These are phyloP conservation scores for Blumeriella jaapii DNA, from an alignment of 2,329 filamentous ascomycete genomes.

Conservation along the genomic window DNA sequence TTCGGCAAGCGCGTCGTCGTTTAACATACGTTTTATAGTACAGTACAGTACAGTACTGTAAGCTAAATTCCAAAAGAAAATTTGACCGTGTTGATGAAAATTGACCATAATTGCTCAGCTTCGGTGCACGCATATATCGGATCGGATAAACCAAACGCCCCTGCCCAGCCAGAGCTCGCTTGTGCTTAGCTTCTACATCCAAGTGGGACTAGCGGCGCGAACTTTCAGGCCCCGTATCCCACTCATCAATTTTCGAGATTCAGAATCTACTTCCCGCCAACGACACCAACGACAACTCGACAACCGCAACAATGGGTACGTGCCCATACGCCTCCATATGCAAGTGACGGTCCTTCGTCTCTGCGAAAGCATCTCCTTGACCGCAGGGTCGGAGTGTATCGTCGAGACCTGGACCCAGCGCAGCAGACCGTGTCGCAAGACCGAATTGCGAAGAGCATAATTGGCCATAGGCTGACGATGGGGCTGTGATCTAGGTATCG, in stretches of 20 bases:
- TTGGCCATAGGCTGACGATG: conserved; percentile 51
- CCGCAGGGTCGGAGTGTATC: conserved; percentile 14
- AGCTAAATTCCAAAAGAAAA: no score
- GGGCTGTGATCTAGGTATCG: conserved; percentile 50
- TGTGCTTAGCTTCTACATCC: no score
- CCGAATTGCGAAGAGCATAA: conserved; percentile 46
- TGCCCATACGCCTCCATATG: conserved; percentile 27
- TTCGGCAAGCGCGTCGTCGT: no score
- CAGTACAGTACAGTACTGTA: no score
- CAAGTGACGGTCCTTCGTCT: conserved; percentile 26
- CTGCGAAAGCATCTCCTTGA: conserved; percentile 8
- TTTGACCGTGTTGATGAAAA: no score
- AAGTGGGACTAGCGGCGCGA: no score
- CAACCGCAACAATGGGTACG: conserved; percentile 29
- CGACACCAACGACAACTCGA: conserved; percentile 20
- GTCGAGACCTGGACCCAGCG: conserved; percentile 23
- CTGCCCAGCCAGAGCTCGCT: no score
- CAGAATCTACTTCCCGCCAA: conserved; percentile 5
- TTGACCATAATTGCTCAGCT: no score
- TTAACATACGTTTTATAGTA: no score
- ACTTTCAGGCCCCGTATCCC: no score
- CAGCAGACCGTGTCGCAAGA: conserved; percentile 26
- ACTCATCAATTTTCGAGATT: background rate
- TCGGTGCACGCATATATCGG: no score
- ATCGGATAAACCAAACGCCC: no score